Base-by-base conservation (phyloP, 768 basidiomycete species). In the Rhodotorula babjevae region DNA sequence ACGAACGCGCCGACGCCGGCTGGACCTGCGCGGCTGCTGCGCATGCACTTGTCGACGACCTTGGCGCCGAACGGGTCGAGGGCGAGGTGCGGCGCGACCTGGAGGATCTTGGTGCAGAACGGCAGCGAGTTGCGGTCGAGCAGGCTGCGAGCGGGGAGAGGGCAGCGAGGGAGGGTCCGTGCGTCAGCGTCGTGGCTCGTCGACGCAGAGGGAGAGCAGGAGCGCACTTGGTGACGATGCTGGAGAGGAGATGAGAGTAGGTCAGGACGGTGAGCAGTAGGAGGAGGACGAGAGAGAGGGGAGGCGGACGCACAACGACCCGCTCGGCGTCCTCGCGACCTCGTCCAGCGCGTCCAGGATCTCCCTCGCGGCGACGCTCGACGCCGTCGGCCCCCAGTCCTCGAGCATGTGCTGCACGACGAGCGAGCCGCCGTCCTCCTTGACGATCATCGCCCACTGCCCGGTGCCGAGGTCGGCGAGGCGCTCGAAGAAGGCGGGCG, bases 331-430 rank as follows among this genome's bases (percentile, higher is more conserved):
- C 52, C 15, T 56, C 44, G 62, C 73, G 25, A 74, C 52, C 9
- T 49, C 47, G 19, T 47, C 68, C 3, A 67, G 14, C 14, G 25
- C n/a, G 25, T 63, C 52, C 3, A 64, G 25, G 16, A 67, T 27
- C 63, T 75, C 73, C 47, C 55, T 65, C 31, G 66, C 73, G n/a
- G 71, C 67, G 21, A 14, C 44, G 25, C 63, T 62, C 33, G 47
- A 27, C 19, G 53, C 44, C 12, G 63, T 67, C 33, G 63, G 67
- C 15, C 1, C 46, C 74, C 74, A 75, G 42, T 69, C 67, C 63
- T 75, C 74, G n/a, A 72, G 29, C 42, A 75, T 27, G 59, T 68
- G 65, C 63, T 75, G 74, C 15, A 75, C 71, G 59, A 75, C 46
- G 15, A 75, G 42, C 1, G 46, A 44, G 29, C 74, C 74, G 11